Evolutionary conservation across 73 alveolate genomes (phyloP).

Genomic region (Tetrahymena thermophila): DNA sequence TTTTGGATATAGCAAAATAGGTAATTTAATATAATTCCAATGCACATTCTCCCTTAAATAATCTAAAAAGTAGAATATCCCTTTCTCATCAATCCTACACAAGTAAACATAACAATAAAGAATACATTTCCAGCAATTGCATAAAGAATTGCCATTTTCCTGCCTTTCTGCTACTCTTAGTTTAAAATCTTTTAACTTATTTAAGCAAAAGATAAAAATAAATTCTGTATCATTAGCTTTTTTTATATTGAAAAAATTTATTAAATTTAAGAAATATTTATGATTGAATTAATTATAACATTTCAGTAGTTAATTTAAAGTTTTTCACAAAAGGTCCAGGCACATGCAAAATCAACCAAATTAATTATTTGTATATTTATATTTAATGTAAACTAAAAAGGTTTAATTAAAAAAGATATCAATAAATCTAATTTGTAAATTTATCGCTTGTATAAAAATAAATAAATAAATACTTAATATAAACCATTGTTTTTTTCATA

Average conservation of each 20-base stretch:
- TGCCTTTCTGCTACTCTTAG: neutral
- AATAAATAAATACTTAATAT: too few relatives aligned
- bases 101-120: neutral
- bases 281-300: neutral
- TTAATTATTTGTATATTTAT: too few relatives aligned
- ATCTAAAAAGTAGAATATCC: neutral
- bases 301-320: neutral
- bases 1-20: neutral
- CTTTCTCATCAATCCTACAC: neutral
- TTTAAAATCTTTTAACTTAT: neutral
- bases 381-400: neutral
- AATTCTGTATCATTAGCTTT: neutral
- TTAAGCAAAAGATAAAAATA: neutral
- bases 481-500: too few relatives aligned
- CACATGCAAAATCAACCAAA: neutral
- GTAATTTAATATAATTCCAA: neutral
- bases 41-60: neutral
- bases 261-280: neutral
- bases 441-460: neutral
- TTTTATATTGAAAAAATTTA: too few relatives aligned
- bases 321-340: neutral
- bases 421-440: neutral
- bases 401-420: neutral
- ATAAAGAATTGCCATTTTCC: neutral
- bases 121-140: neutral